These are phyloP conservation scores for Phytophthora citricola DNA, from an alignment of 352 stramenopile genomes.

Conservation along the genomic window DNA sequence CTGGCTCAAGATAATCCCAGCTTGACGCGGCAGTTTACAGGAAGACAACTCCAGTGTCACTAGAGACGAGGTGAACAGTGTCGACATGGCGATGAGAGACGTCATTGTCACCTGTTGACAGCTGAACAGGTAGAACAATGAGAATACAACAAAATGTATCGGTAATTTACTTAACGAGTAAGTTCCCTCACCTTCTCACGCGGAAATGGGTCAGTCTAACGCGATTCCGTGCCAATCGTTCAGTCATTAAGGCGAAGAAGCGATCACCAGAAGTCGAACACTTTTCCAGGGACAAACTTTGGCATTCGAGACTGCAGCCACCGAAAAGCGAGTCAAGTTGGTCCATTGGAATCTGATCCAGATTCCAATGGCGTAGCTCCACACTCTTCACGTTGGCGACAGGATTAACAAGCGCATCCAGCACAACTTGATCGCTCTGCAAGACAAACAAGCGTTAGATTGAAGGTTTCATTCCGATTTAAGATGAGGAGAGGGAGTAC, in stretches of 20 bases:
- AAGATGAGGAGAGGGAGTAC: neutral
- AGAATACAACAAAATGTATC: neutral
- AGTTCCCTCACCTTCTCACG: conserved; percentile 33
- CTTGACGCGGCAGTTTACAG: conserved; percentile 59
- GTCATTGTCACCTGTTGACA: conserved; percentile 66
- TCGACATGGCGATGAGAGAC: conserved; percentile 57
- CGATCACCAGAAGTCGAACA: conserved; percentile 50
- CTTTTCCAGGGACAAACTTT: conserved; percentile 45
- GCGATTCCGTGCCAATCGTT: conserved; percentile 31
- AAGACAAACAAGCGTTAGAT: neutral
- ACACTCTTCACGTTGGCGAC: conserved; percentile 31
- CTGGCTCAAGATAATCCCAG: conserved; percentile 67
- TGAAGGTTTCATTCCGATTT: neutral
- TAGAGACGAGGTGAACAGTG: conserved; percentile 44
- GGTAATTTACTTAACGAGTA: neutral
- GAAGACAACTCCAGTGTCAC: conserved; percentile 55
- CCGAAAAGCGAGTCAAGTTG: conserved; percentile 43
- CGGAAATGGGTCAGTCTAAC: conserved; percentile 34
- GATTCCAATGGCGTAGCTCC: conserved; percentile 35
- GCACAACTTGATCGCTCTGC: conserved; percentile 29
- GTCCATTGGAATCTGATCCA: conserved; percentile 31
- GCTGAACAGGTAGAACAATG: conserved; percentile 11
- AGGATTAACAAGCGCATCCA: conserved; percentile 26
- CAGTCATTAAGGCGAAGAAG: conserved; percentile 36
- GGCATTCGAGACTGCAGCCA: conserved; percentile 29